Base-by-base conservation (phyloP, 371 early-diverging fungal species). In the Dinochytrium kinnereticum region DNA sequence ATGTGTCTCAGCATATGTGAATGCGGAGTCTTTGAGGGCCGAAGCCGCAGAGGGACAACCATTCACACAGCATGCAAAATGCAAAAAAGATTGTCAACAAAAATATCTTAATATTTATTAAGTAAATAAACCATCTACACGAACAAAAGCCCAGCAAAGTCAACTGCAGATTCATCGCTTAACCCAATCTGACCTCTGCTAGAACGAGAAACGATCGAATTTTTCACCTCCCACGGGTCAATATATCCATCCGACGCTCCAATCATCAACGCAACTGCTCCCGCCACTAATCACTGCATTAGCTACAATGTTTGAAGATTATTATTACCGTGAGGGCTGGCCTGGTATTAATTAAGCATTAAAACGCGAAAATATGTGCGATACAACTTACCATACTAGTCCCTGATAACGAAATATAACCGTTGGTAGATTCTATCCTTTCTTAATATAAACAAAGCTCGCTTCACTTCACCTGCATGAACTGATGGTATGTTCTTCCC, bases 371-470 rank as follows among this genome's bases (percentile, higher is more conserved):
- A 44, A 19, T 13, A 19, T 44, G 19, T 13, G 7, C 19, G 19
- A 44, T 44, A 44, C 19, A 19, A 19, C 44, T 44, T 64, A 67
- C 74, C 74, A 74, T 74, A 59, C 68, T 67, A 15, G 74, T 74
- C 2, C 74, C 74, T 7, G 64, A 64, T 44, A 74, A 26, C 5
- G 2, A 1, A 1, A 59, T 28, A 28, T 7, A 67, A 1, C 70
- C 64, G 53, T 69, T 50, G 34, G 50, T 26, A 2, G 69, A 50
- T 17, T 37, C 74, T 73, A 65, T 13, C 13, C 13, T 65, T 36
- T 57, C 21, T 28, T 15, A 70, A n/a, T 7, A 21, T 61, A 17
- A 13, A 59, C 19, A 36, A 57, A 15, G 68, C 3, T 10, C 24
- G 19, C 15, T n/a, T 24, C 68, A 44, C 49, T 26, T 2, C 28